Evolutionary conservation across 2,329 filamentous ascomycete genomes (phyloP), one percentile per base, ranked within the genome.

Genomic region (Colletotrichum lini): DNA sequence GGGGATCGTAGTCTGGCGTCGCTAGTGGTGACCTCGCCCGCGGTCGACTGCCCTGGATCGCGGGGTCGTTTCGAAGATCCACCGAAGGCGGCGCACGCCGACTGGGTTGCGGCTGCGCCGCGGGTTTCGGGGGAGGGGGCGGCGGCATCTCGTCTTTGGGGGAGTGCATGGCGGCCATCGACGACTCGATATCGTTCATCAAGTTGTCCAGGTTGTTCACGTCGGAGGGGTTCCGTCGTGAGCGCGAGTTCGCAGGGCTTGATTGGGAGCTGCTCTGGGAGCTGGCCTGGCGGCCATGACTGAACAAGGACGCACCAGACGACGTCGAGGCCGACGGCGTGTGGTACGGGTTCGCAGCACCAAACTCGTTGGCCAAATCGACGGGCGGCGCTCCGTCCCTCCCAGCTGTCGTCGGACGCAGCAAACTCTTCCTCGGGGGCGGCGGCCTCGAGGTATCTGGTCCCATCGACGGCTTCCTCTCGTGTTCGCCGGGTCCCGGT

Each of bases 301-400:
- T 92, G 49, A 85, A 87, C 0, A 85, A 87, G 2, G 91, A 93
- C 54, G 87, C 86, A 21, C 88, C 90, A 0, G 92, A 94, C 0
- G 90, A 91, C 35, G 88, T 86, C 2, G 92, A 94, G 71, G 89
- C 87, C 1, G 90, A 89, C 0, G 89, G 83, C 4, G 88, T 86
- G 75, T 93, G 91, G 75, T 92, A 92, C 0, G 90, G 88, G 75
- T 92, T 92, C 44, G 88, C 86, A 30, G 84, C 79, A 13, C 89
- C 89, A 74, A 91, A 91, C 69, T 91, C 90, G 42, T 84, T 85
- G 2, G 86, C 88, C 9, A 91, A 82, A 75, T 91, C 88, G 52
- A 91, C 84, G 2, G 85, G 83, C 2, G 85, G 83, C 8, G 76
- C 80, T 2, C 76, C 77, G 56, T 81, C 81, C 15, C 81, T 81